Percentiles rank a stretch among this genome's conserved stretches.
Evolutionary conservation across 371 early-diverging fungal species (phyloP).

Genomic region (Mortierella sp.): DNA sequence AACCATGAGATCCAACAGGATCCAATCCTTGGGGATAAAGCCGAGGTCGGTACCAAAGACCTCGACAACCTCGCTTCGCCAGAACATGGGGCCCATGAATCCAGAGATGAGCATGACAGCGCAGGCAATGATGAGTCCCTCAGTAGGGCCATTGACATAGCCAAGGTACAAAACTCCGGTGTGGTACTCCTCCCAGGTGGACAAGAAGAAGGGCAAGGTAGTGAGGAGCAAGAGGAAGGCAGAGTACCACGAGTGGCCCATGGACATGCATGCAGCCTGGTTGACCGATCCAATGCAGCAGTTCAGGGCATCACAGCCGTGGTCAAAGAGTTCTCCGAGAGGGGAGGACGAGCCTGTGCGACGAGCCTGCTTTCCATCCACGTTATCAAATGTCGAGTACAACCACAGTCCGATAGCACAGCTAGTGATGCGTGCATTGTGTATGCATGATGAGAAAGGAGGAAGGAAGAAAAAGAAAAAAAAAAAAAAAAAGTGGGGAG

Average conservation of each 20-base stretch:
- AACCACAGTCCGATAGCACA: slow-evolving; percentile 91
- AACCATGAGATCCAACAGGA: slow-evolving; percentile 64
- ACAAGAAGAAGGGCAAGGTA: slow-evolving; percentile 87
- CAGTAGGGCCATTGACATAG: slow-evolving; percentile 95
- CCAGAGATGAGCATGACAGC: slow-evolving; percentile 78
- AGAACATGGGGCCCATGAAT: slow-evolving; percentile 55
- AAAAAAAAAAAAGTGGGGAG: too few species aligned
- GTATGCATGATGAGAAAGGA: too few species aligned
- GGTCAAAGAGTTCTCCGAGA: slow-evolving; percentile 95
- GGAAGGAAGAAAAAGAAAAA: neutral
- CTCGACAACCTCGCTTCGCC: slow-evolving; percentile 36
- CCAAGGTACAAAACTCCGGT: slow-evolving; percentile 93
- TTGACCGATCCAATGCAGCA: slow-evolving; percentile 85
- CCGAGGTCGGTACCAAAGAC: slow-evolving; percentile 48
- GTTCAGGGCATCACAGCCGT: slow-evolving; percentile 94
- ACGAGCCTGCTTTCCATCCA: slow-evolving; percentile 99
- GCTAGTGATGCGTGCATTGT: slow-evolving; percentile 43
- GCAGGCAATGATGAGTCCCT: slow-evolving; percentile 88
- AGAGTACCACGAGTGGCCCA: slow-evolving; percentile 79
- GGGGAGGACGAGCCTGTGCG: slow-evolving; percentile 94
- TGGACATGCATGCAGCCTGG: slow-evolving; percentile 84
- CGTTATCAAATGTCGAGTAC: slow-evolving; percentile 96
- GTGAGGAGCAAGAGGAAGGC: slow-evolving; percentile 74
- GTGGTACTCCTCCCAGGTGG: slow-evolving; percentile 97
- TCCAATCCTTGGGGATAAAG: slow-evolving; percentile 57